Conservation (phyloP, 371 early-diverging fungal species). For the Mortierella sp. region DNA sequence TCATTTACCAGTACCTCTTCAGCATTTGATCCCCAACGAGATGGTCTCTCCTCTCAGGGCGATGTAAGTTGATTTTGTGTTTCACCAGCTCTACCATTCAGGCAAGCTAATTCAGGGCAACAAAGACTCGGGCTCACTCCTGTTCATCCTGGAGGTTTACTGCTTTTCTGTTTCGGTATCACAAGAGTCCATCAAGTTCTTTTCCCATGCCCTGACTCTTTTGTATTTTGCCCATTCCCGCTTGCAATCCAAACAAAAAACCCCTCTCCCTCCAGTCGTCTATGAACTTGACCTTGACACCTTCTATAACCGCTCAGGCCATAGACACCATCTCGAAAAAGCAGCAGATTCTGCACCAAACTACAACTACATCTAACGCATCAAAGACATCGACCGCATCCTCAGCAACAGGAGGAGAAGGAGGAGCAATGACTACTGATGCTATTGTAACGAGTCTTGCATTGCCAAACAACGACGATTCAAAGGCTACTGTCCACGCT, state of each 20-base stretch:
- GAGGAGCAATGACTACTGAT: conserved; percentile 19
- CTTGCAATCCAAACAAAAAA: conserved; percentile 1
- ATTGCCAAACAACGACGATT: not conserved
- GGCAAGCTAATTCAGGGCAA: not conserved
- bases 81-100: not conserved
- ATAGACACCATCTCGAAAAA: conserved; percentile 13
- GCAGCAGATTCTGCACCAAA: conserved; percentile 17
- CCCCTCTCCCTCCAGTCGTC: not conserved
- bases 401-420: not conserved
- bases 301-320: conserved; percentile 12
- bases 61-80: conserved; percentile 19
- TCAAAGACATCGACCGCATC: conserved; percentile 26
- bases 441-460: conserved; percentile 15
- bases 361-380: conserved; percentile 10
- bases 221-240: not conserved
- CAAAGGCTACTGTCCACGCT: not conserved
- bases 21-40: conserved; percentile 23
- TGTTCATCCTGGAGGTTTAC: not conserved
- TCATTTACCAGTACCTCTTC: conserved; percentile 36
- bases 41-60: conserved; percentile 23
- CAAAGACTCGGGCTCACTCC: conserved; percentile 4
- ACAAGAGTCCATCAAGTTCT: conserved; percentile 9
- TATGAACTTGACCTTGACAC: conserved; percentile 24
- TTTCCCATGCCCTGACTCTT: conserved; percentile 1
- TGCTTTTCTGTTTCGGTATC: not conserved